phyloP scores from a whole-genome alignment of 371 early-diverging fungal species.

The Quaeritorhiza haematococci region DNA sequence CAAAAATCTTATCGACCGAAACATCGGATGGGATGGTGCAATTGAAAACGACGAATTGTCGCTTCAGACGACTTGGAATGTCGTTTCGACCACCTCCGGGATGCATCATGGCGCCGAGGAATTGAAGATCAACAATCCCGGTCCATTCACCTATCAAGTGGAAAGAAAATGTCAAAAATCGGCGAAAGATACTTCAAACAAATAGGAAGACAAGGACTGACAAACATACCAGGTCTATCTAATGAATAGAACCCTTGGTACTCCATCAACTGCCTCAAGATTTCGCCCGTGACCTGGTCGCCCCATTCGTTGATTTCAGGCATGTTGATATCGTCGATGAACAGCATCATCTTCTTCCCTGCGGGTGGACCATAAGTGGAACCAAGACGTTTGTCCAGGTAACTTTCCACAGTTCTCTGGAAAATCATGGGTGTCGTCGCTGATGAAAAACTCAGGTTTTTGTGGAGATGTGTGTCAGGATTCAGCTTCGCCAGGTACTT shows the following conservation, averaged over 20 bases:
- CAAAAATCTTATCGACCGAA: slow-evolving; percentile 60
- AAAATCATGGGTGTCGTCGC: slow-evolving; percentile 61
- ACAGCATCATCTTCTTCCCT: slow-evolving; percentile 60
- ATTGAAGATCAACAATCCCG: slow-evolving; percentile 54
- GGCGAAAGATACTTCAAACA: background rate
- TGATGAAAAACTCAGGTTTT: slow-evolving; percentile 52
- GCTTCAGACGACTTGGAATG: slow-evolving; percentile 55
- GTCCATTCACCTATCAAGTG: slow-evolving; percentile 53
- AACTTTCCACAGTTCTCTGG: slow-evolving; percentile 57
- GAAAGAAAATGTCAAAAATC: background rate
- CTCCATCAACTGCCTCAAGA: slow-evolving; percentile 60
- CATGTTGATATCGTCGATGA: slow-evolving; percentile 62
- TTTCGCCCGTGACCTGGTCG: slow-evolving; percentile 60
- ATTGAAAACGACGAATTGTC: slow-evolving; percentile 54
- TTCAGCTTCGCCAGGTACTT: slow-evolving; percentile 51
- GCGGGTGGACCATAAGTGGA: slow-evolving; percentile 62
- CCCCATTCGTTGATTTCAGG: slow-evolving; percentile 70
- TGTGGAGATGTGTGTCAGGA: slow-evolving; percentile 49
- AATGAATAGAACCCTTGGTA: slow-evolving; percentile 59
- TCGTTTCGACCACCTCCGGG: slow-evolving; percentile 63
- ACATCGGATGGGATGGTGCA: slow-evolving; percentile 60
- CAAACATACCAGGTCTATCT: slow-evolving; percentile 44
- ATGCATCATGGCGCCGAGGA: slow-evolving; percentile 61
- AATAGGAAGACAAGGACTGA: no score
- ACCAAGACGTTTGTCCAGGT: slow-evolving; percentile 61